A percentile compares a stretch with the other conserved stretches of the same genome.
Evolutionary conservation across 129 eudicot genomes (phyloP).

Genomic region (Escallonia herrerae): DNA sequence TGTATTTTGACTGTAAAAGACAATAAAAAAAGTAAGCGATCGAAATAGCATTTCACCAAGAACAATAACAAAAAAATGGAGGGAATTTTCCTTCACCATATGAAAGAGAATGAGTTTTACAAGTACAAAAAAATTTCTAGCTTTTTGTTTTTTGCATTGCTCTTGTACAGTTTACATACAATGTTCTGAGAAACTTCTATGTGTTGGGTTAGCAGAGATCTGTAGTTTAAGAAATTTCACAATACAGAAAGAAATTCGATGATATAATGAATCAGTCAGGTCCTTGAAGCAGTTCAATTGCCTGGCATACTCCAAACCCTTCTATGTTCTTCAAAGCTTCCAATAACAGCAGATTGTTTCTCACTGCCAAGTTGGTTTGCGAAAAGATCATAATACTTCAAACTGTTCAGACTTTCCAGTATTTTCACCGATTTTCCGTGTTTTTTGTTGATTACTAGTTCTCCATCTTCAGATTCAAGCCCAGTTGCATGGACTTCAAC

Average conservation of each 20-base stretch:
- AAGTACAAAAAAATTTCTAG: too few relatives aligned
- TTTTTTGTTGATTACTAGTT: constrained; percentile 26
- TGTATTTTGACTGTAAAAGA: too few relatives aligned
- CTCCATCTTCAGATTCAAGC: constrained; percentile 52
- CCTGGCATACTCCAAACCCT: constrained; percentile 41
- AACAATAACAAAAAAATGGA: too few relatives aligned
- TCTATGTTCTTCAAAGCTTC: constrained; percentile 66
- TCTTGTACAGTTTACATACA: too few relatives aligned
- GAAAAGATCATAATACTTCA: constrained; percentile 38
- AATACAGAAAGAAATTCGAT: not conserved
- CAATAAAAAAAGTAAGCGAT: too few relatives aligned
- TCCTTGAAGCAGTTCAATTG: constrained; percentile 5
- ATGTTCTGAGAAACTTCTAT: too few relatives aligned
- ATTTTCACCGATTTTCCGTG: constrained; percentile 39
- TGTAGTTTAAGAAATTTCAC: not conserved
- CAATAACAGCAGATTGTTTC: constrained; percentile 62
- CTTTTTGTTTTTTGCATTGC: too few relatives aligned
- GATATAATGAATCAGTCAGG: constrained; percentile 1
- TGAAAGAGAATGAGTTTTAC: too few relatives aligned
- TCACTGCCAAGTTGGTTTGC: constrained; percentile 47
- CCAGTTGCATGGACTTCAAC: constrained; percentile 50
- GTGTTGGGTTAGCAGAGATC: too few relatives aligned
- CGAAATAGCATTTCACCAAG: too few relatives aligned
- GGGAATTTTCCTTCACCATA: too few relatives aligned
- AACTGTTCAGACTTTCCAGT: constrained; percentile 35